A percentile compares a stretch with the other conserved stretches of the same genome.
Conservation (phyloP, 73 alveolate genomes). For the Durusdinium trenchii region DNA sequence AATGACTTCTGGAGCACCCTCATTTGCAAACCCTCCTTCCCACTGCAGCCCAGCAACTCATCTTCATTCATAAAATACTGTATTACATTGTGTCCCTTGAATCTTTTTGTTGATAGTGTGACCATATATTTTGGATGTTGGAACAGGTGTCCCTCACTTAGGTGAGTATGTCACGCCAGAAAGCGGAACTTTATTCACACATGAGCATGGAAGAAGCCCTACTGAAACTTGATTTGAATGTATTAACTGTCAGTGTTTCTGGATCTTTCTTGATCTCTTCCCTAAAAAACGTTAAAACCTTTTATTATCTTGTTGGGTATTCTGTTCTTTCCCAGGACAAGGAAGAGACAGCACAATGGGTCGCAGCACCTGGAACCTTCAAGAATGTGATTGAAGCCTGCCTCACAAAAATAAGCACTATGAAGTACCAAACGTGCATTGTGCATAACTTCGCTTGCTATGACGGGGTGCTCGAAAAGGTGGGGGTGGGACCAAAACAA, state of each 20-base stretch:
- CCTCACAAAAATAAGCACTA: not conserved
- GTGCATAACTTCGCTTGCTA: not conserved
- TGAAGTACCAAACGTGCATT: not conserved
- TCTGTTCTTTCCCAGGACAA: constrained; percentile 7
- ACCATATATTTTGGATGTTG: not conserved
- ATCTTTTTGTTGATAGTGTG: not conserved
- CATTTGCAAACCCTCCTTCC: not conserved
- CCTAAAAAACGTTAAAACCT: no score
- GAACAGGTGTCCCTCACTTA: not conserved
- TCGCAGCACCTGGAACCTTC: not conserved
- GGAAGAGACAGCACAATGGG: constrained; percentile 21
- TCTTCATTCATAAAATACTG: no score
- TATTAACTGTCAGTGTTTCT: not conserved
- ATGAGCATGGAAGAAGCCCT: not conserved
- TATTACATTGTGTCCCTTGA: not conserved
- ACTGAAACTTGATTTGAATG: not conserved
- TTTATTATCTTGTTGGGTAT: not conserved
- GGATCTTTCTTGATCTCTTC: not conserved
- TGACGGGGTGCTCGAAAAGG: not conserved
- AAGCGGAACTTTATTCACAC: not conserved
- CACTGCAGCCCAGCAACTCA: not conserved
- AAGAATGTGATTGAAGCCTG: not conserved
- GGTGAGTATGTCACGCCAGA: constrained; percentile 3
- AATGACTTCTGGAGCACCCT: not conserved
- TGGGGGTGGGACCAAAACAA: not conserved